phyloP scores from a whole-genome alignment of 2,329 filamentous ascomycete genomes.

The Colletotrichum chrysophilum region DNA sequence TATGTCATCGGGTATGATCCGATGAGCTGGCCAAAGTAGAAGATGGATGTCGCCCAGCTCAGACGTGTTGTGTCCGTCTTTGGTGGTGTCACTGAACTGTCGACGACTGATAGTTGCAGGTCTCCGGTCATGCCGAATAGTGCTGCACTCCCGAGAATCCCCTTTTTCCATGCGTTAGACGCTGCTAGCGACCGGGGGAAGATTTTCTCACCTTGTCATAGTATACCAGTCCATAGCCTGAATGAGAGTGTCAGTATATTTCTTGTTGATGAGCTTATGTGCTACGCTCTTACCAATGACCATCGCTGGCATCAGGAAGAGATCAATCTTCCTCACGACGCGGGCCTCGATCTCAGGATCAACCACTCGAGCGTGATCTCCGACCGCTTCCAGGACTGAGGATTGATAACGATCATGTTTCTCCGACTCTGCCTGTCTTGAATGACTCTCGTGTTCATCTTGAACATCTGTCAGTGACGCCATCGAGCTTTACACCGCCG shows the following conservation, averaged over 20 bases:
- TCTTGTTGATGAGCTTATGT: too few relatives aligned
- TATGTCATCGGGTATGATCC: slow-evolving; percentile 66
- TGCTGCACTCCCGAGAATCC: slow-evolving; percentile 62
- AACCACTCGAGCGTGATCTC: background rate
- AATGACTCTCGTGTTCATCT: accelerated
- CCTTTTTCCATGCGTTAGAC: slow-evolving; percentile 33
- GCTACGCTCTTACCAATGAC: slow-evolving; percentile 42
- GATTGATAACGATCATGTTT: background rate
- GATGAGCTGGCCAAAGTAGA: slow-evolving; percentile 67
- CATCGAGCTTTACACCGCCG: background rate
- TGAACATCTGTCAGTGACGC: accelerated
- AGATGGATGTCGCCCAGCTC: slow-evolving; percentile 65
- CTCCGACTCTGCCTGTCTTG: accelerated
- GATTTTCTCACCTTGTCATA: slow-evolving; percentile 63
- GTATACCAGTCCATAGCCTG: slow-evolving; percentile 69
- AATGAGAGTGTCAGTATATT: too few relatives aligned
- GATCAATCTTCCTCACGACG: slow-evolving; percentile 59
- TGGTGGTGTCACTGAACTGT: slow-evolving; percentile 37
- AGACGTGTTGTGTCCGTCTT: slow-evolving; percentile 57
- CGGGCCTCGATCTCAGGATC: background rate
- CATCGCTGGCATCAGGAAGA: slow-evolving; percentile 63
- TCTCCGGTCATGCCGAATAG: slow-evolving; percentile 67
- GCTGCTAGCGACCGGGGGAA: too few relatives aligned
- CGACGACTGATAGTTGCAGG: slow-evolving; percentile 49
- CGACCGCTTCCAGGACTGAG: background rate